Conservation (phyloP, 805 yeast genomes). For the Candida patagonica region DNA sequence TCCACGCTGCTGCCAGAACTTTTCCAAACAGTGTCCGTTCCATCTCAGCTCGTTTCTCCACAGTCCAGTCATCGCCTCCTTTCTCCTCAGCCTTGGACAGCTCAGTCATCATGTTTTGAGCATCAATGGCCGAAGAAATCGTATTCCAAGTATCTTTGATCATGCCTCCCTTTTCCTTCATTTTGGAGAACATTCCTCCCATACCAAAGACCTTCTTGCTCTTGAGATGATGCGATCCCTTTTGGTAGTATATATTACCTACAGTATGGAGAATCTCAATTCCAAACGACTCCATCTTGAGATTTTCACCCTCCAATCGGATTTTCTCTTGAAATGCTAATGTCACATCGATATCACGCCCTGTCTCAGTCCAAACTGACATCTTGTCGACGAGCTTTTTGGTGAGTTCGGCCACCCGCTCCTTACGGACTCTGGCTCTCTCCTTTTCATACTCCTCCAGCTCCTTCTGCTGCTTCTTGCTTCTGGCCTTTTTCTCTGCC, state of each 20-base stretch:
- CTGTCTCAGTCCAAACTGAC: constrained; percentile 51
- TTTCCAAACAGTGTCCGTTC: constrained; percentile 82
- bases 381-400: constrained; percentile 49
- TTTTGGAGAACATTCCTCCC: constrained; percentile 69
- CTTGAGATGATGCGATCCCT: constrained; percentile 63
- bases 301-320: constrained; percentile 74
- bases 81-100: constrained; percentile 64
- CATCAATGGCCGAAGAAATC: constrained; percentile 77
- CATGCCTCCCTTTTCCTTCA: constrained; percentile 75
- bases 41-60: constrained; percentile 62
- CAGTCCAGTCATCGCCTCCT: constrained; percentile 42
- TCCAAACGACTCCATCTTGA: constrained; percentile 94
- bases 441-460: constrained; percentile 68
- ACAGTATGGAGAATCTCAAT: constrained; percentile 70
- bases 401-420: constrained; percentile 53
- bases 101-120: constrained; percentile 69
- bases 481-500: constrained; percentile 20
- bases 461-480: constrained; percentile 41
- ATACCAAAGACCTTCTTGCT: constrained; percentile 80
- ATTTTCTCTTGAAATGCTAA: constrained; percentile 55
- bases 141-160: constrained; percentile 80
- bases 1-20: constrained; percentile 91
- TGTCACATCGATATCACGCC: constrained; percentile 51
- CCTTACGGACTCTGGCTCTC: constrained; percentile 54
- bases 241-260: constrained; percentile 67